Evolutionary conservation across 1,284 basidiomycete genomes (phyloP), one percentile per base, ranked within the genome.

Genomic region (Schizophyllum amplum): DNA sequence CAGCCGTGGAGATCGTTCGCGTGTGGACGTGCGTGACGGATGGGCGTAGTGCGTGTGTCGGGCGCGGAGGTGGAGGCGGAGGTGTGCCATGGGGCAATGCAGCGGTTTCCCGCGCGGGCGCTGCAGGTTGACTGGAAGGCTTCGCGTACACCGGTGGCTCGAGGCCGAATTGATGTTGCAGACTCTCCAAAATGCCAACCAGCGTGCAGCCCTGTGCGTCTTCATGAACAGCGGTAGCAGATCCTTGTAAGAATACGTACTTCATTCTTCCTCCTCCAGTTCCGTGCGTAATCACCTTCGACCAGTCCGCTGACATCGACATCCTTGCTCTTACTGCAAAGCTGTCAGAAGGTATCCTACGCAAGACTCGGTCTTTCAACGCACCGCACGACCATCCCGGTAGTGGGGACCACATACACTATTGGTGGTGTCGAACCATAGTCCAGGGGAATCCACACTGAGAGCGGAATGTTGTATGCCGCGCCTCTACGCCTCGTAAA

Each of bases 341-440:
- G 27, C 27, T 5, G 27, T 33, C 27, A 33, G 27, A n/a, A n/a
- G 27, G 27, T 13, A 13, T 6, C 27, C 27, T 6, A 33, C 13
- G 27, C 13, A 6, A 33, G 5, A 33, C 6, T 6, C 27, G 6
- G 13, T 13, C 5, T 33, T 5, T 6, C 13, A 13, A 33, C 27
- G 27, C 27, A 33, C 27, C 27, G 27, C 62, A 99, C 83, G 58
- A 94, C 85, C 90, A 99, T 95, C 64, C 92, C 87, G 53, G 76
- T 80, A 0, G 94, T 98, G n/a, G 97, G 96, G 11, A 92, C 87
- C 60, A 99, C 95, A 72, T 93, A 98, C n/a, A 82, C 80, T 65
- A 99, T 82, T 6, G 97, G 97, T 1, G 94, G 84, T 26, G 78
- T 75, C 49, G 79, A 77, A 2, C 94, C 94, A 67, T 92, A 96